Evolutionary conservation across 805 yeast species (phyloP).

Genomic region (Nakazawaea pomicola): DNA sequence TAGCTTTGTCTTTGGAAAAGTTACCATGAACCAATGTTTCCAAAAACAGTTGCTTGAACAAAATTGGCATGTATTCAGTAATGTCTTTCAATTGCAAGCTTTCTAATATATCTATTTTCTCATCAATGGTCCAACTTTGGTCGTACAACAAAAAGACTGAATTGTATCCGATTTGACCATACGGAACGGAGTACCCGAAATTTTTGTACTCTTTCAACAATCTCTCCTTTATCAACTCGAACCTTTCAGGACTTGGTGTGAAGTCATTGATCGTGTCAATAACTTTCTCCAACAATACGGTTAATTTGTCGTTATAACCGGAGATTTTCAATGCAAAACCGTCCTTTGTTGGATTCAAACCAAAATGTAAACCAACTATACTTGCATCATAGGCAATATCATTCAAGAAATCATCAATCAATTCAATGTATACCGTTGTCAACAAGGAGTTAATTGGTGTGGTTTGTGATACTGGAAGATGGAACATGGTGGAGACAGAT

Average conservation of each 20-base stretch:
- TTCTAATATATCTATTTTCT: slow-evolving; percentile 47
- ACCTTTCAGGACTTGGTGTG: slow-evolving; percentile 50
- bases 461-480: slow-evolving; percentile 55
- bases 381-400: slow-evolving; percentile 81
- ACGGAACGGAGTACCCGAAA: slow-evolving; percentile 70
- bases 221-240: slow-evolving; percentile 62
- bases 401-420: slow-evolving; percentile 70
- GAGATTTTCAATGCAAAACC: slow-evolving; percentile 64
- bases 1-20: slow-evolving; percentile 48
- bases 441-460: slow-evolving; percentile 56
- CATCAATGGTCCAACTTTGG: slow-evolving; percentile 58
- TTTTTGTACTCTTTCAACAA: slow-evolving; percentile 59
- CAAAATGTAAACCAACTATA: slow-evolving; percentile 67
- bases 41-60: slow-evolving; percentile 54
- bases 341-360: slow-evolving; percentile 55
- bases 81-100: slow-evolving; percentile 46
- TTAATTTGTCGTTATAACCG: slow-evolving; percentile 84
- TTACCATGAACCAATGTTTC: slow-evolving; percentile 83
- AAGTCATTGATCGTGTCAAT: slow-evolving; percentile 49
- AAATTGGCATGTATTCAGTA: slow-evolving; percentile 41
- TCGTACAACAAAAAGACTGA: slow-evolving; percentile 67
- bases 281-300: slow-evolving; percentile 55
- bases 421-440: slow-evolving; percentile 59
- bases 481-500: slow-evolving; percentile 56
- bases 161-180: slow-evolving; percentile 64